A percentile compares a stretch with the other conserved stretches of the same genome.
phyloP scores from a whole-genome alignment of 129 eudicot species.

The Lonicera japonica region DNA sequence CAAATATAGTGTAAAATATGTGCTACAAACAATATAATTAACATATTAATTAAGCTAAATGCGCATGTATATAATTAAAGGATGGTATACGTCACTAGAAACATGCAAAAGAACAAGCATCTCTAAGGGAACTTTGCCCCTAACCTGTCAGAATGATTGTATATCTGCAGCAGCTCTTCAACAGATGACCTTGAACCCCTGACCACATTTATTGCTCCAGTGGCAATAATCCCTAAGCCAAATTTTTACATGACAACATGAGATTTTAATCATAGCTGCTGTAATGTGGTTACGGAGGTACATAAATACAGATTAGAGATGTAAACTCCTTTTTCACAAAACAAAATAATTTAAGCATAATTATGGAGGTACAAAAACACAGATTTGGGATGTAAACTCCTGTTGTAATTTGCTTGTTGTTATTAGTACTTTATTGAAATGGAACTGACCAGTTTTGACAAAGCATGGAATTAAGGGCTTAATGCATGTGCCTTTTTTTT shows the following conservation, averaged over 20 bases:
- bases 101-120: constrained; percentile 1
- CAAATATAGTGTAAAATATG: too few relatives aligned
- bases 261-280: neutral
- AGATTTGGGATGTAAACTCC: too few relatives aligned
- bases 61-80: neutral
- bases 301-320: neutral
- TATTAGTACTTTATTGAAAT: too few relatives aligned
- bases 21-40: too few relatives aligned
- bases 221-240: constrained; percentile 77
- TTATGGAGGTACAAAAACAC: too few relatives aligned
- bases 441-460: too few relatives aligned
- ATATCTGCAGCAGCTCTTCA: constrained; percentile 83
- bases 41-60: neutral
- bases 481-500: too few relatives aligned
- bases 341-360: neutral
- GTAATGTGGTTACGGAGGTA: neutral
- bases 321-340: constrained; percentile 2
- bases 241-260: constrained; percentile 8
- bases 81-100: neutral
- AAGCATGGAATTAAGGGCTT: too few relatives aligned
- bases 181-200: constrained; percentile 92
- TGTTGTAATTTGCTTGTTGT: too few relatives aligned
- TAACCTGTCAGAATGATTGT: constrained; percentile 95
- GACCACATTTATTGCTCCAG: constrained; percentile 94
- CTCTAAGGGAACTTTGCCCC: constrained; percentile 9